Evolutionary conservation across 106 monocot species (phyloP), one percentile per base, ranked within the genome.

Genomic region (Platanthera guangdongensis): DNA sequence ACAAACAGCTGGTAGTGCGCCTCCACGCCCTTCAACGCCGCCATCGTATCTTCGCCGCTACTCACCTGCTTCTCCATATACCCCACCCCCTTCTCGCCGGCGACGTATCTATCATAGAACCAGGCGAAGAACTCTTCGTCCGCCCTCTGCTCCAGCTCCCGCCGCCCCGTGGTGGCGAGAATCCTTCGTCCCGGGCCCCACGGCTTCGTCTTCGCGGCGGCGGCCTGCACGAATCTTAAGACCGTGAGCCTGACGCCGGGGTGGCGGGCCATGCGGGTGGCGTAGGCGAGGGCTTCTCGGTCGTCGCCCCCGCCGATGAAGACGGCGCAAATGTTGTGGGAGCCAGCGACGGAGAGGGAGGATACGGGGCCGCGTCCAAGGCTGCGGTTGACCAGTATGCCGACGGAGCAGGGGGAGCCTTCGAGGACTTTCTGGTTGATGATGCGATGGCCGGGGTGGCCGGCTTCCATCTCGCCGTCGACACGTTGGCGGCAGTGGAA

Each of bases 251-350:
- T 46, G 59, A 95, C 70, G 8, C 73, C 55, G 0, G 84, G 87
- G 77, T 89, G 89, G 6, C 45, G 45, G 2, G 82, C 82, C 63
- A 92, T 83, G 25, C 71, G 50, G 5, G 77, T 79, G 9, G 94
- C 89, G 51, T 79, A 57, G 4, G 81, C 76, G 1, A 95, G 87
- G 3, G 94, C 89, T 57, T 95, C 94, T 1, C 94, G 83, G 69
- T 92, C 94, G 80, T 95, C 94, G n/a, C 76, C 55, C 9, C 94
- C 94, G 30, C 94, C 94, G 47, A 88, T 86, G 88, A 95, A 95
- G 7, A 94, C 69, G 14, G 82, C 88, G 4, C 80, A 88, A 1
- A 85, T 72, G 22, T 76, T 82, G 30, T 69, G 25, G 7, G 72
- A 25, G n/a, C 25, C 25, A 0, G 72, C 72, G 14, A 47, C 7